Conservation (phyloP, 2,329 filamentous ascomycete species). For the Alternaria sp. region DNA sequence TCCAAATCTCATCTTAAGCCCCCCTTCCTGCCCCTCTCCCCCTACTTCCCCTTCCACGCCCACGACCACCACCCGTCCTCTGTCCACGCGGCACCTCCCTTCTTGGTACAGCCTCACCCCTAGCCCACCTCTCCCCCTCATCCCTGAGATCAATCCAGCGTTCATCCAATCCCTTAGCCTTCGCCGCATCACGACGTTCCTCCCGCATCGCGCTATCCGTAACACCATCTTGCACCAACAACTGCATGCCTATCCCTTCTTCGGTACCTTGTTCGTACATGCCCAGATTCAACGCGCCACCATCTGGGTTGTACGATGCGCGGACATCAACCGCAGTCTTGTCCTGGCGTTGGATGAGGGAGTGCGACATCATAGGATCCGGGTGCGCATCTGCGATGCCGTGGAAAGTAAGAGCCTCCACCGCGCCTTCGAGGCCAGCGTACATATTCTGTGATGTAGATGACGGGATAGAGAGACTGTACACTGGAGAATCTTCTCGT, state of each 20-base stretch:
- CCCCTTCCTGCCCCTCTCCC: conserved; percentile 21
- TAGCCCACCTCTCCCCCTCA: conserved; percentile 32
- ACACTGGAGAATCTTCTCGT: conserved; percentile 54
- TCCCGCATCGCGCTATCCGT: conserved; percentile 32
- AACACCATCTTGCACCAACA: conserved; percentile 51
- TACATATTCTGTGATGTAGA: conserved; percentile 56
- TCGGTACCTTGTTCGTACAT: conserved; percentile 57
- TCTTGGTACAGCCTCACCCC: conserved; percentile 6
- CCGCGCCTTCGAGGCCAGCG: conserved; percentile 57
- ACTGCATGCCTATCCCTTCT: conserved; percentile 47
- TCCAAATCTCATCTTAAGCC: background rate
- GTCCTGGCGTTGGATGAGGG: conserved; percentile 20
- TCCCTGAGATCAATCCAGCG: conserved; percentile 49
- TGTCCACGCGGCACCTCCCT: conserved; percentile 12
- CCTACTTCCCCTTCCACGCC: conserved; percentile 22
- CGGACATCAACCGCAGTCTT: conserved; percentile 34
- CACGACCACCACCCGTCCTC: conserved; percentile 9
- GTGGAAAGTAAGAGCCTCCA: conserved; percentile 56
- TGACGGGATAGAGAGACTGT: conserved; percentile 58
- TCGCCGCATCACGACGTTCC: conserved; percentile 19
- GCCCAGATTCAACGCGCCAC: conserved; percentile 53
- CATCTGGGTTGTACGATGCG: conserved; percentile 42
- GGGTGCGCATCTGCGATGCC: conserved; percentile 54
- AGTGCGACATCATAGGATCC: conserved; percentile 50
- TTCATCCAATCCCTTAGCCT: conserved; percentile 44